These are phyloP conservation scores for Solanum stenotomum DNA, from an alignment of 257 asterid genomes.

Conservation along the genomic window DNA sequence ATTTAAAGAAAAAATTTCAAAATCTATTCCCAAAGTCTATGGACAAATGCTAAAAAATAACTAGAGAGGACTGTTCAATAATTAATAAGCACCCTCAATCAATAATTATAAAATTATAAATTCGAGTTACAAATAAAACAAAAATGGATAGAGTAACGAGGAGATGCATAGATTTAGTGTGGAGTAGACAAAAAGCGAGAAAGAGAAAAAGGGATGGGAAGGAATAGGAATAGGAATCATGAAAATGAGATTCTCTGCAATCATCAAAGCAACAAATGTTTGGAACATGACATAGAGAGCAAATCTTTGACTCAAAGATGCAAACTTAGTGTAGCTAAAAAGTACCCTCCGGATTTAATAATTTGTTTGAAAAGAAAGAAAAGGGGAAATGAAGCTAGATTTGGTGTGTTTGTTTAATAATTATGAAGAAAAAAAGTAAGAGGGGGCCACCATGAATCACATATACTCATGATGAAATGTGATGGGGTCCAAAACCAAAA, in stretches of 20 bases:
- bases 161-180: conserved; percentile 33
- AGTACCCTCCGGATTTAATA: neutral
- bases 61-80: neutral
- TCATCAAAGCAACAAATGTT: conserved; percentile 68
- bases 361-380: neutral
- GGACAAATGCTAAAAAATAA: no score
- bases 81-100: neutral
- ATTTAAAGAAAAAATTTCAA: no score
- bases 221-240: conserved; percentile 19
- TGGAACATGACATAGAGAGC: conserved; percentile 22
- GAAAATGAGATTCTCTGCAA: conserved; percentile 51
- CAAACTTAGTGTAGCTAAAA: conserved; percentile 33
- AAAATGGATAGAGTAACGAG: neutral
- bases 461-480: neutral
- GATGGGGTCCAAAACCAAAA: conserved; percentile 12
- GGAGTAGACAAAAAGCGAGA: neutral
- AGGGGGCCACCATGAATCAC: neutral
- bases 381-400: neutral
- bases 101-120: no score
- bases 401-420: neutral
- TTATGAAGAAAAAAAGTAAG: neutral
- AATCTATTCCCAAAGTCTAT: no score
- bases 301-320: conserved; percentile 78
- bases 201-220: conserved; percentile 6
- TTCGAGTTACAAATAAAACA: neutral